phyloP scores from a whole-genome alignment of 768 basidiomycete species.

The Infundibulicybe gibba region DNA sequence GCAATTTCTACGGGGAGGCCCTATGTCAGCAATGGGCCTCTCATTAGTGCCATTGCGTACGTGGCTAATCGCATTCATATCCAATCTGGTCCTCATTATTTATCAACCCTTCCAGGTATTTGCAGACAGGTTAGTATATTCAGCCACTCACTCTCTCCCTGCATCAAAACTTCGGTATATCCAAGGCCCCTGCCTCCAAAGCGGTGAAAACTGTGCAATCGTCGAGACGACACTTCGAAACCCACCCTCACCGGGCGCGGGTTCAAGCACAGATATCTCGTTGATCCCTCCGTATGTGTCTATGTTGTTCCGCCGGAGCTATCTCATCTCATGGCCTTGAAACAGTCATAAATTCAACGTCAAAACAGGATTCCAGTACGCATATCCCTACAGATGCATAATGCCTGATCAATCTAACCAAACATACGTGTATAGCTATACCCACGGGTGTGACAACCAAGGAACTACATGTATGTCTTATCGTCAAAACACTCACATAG shows the following conservation, averaged over 20 bases:
- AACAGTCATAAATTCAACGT: constrained; percentile 36
- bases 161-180: constrained; percentile 16
- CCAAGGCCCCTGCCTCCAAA: constrained; percentile 29
- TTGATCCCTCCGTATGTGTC: constrained; percentile 37
- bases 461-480: constrained; percentile 37
- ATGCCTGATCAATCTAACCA: no score
- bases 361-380: constrained; percentile 33
- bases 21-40: constrained; percentile 21
- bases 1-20: constrained; percentile 24
- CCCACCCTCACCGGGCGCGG: constrained; percentile 22
- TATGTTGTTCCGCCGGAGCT: constrained; percentile 1
- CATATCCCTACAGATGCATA: background rate
- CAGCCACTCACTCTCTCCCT: no score
- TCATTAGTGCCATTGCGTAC: constrained; percentile 34
- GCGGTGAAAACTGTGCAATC: constrained; percentile 34
- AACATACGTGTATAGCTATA: constrained; percentile 30
- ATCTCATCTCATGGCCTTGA: constrained; percentile 6
- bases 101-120: background rate
- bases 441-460: constrained; percentile 36
- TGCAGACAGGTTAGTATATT: no score
- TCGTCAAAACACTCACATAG: background rate
- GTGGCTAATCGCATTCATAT: constrained; percentile 1
- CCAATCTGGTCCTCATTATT: background rate
- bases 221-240: constrained; percentile 33
- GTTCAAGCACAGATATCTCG: constrained; percentile 31